Evolutionary conservation across 2,329 filamentous ascomycete species (phyloP).

Genomic region (Sarocladiaceae sp.): DNA sequence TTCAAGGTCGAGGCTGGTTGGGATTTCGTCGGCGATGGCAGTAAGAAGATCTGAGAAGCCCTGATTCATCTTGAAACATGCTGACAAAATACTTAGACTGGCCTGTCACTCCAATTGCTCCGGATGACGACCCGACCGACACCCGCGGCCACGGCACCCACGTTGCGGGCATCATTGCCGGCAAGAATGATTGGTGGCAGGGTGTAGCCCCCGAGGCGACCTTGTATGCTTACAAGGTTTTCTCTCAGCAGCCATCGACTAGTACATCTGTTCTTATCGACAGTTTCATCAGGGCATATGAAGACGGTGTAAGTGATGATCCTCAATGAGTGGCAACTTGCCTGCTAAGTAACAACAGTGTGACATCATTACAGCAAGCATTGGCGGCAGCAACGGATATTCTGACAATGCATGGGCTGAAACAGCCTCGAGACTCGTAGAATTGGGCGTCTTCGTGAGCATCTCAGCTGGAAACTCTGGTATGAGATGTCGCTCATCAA

Average conservation of each 20-base stretch:
- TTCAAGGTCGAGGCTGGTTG: constrained; percentile 20
- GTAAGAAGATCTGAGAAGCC: too few species aligned
- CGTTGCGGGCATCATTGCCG: constrained; percentile 25
- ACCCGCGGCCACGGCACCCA: constrained; percentile 22
- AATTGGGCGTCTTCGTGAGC: constrained; percentile 32
- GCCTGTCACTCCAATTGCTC: constrained; percentile 9
- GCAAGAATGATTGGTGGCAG: constrained; percentile 17
- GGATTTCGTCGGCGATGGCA: constrained; percentile 17
- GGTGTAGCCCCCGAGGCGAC: constrained; percentile 24
- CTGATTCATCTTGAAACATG: too few species aligned
- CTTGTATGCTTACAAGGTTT: constrained; percentile 23
- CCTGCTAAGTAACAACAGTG: too few species aligned
- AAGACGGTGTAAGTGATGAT: constrained; percentile 20
- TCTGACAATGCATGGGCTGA: constrained; percentile 24
- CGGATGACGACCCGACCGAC: constrained; percentile 21
- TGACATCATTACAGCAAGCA: constrained; percentile 28
- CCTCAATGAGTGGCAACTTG: too few species aligned
- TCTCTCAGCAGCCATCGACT: constrained; percentile 13
- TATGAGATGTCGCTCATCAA: too few species aligned
- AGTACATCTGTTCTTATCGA: constrained; percentile 21
- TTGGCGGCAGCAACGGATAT: constrained; percentile 23
- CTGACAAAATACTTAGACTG: not conserved
- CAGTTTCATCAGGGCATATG: constrained; percentile 27
- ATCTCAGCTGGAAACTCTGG: constrained; percentile 38
- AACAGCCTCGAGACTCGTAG: constrained; percentile 25